Percentiles rank a stretch among this genome's conserved stretches.
These are phyloP conservation scores for Pythium aristosporum DNA, from an alignment of 352 stramenopile species.

Conservation along the genomic window DNA sequence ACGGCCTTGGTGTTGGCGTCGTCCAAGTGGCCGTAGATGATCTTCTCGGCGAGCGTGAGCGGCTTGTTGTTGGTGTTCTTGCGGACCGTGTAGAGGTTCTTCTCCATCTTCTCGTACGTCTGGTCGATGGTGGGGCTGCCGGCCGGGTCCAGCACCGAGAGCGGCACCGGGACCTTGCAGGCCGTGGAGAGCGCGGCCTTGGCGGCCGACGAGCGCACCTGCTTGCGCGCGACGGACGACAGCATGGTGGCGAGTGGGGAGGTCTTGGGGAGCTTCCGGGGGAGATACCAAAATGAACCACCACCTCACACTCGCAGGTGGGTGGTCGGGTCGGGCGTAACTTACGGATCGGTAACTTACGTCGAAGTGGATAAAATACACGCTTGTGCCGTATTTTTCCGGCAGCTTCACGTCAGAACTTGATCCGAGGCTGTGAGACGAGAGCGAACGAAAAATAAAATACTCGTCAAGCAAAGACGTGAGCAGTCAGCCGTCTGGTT, in stretches of 20 bases:
- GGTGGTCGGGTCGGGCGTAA: conserved; percentile 18
- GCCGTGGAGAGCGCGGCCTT: conserved; percentile 78
- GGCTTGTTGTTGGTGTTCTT: conserved; percentile 89
- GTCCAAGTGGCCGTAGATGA: conserved; percentile 94
- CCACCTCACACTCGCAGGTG: conserved; percentile 20
- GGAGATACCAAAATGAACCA: conserved; percentile 84
- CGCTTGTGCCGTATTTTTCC: not conserved
- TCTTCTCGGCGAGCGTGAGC: conserved; percentile 93
- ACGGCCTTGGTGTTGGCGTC: conserved; percentile 79
- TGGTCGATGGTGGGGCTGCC: conserved; percentile 92
- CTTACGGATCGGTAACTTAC: conserved; percentile 15
- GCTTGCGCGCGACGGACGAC: conserved; percentile 60
- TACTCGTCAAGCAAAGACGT: no score
- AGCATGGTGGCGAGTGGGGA: conserved; percentile 55
- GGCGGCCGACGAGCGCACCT: conserved; percentile 59
- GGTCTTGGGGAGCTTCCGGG: conserved; percentile 27
- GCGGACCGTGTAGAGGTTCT: conserved; percentile 87
- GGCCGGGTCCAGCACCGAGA: conserved; percentile 89
- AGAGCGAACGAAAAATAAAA: no score
- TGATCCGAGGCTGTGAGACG: not conserved
- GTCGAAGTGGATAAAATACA: not conserved
- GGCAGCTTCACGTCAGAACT: conserved; percentile 13
- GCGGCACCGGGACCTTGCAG: conserved; percentile 70
- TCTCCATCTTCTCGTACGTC: conserved; percentile 92
- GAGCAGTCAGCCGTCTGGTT: no score